phyloP scores from a whole-genome alignment of 305 asterid genomes.

The Fraxinus albicans region DNA sequence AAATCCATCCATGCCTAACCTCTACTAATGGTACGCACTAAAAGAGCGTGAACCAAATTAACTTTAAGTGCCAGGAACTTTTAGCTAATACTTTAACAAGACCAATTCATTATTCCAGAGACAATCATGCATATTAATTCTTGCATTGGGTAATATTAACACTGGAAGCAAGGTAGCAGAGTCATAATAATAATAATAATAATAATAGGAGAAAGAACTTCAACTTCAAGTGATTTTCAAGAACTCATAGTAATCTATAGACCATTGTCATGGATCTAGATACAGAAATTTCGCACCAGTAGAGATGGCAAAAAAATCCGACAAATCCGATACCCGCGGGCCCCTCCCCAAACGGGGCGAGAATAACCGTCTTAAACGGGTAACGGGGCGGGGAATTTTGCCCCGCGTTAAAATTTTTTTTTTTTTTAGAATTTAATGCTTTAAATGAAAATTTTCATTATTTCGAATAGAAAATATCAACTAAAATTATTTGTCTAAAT shows the following conservation, averaged over 20 bases:
- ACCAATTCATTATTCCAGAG: neutral
- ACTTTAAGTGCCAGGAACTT: neutral
- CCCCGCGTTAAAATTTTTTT: too few species aligned
- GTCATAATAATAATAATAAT: too few species aligned
- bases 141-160: neutral
- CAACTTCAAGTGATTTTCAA: neutral
- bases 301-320: too few species aligned
- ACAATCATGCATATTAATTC: neutral
- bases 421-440: too few species aligned
- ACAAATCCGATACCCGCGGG: too few species aligned
- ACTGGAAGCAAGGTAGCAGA: neutral
- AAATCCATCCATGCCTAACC: neutral
- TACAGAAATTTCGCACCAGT: neutral
- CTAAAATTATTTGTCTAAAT: too few species aligned
- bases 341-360: too few species aligned
- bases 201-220: neutral
- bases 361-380: too few species aligned
- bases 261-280: neutral
- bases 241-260: neutral
- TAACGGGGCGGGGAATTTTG: too few species aligned
- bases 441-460: too few species aligned
- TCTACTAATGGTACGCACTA: neutral
- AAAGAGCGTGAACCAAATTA: neutral
- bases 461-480: too few species aligned
- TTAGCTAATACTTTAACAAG: neutral